Conservation (phyloP, 2,329 filamentous ascomycete genomes). For the Xylariaceae sp. region DNA sequence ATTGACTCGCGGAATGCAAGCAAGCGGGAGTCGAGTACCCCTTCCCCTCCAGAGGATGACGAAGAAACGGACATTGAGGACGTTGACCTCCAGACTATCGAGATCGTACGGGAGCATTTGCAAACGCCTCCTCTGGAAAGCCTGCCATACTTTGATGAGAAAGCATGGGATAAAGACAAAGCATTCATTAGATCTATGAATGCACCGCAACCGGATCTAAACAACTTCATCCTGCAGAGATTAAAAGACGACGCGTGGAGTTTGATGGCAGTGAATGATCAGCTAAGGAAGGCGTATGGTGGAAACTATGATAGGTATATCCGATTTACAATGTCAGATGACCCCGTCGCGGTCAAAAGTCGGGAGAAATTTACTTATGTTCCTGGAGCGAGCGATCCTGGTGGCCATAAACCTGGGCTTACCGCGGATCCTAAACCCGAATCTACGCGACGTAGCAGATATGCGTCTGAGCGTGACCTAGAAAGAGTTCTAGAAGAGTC, state of each 20-base stretch:
- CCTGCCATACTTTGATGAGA: slow-evolving; percentile 54
- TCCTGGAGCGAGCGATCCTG: slow-evolving; percentile 43
- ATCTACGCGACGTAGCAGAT: slow-evolving; percentile 57
- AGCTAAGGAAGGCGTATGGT: slow-evolving; percentile 50
- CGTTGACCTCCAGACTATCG: slow-evolving; percentile 55
- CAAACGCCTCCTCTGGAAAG: slow-evolving; percentile 61
- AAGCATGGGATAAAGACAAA: slow-evolving; percentile 56
- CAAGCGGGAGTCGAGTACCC: slow-evolving; percentile 48
- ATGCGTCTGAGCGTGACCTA: slow-evolving; percentile 74
- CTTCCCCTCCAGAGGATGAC: slow-evolving; percentile 57
- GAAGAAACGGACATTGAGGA: slow-evolving; percentile 63
- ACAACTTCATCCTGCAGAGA: slow-evolving; percentile 53
- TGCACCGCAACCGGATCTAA: slow-evolving; percentile 45
- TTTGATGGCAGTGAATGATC: slow-evolving; percentile 47
- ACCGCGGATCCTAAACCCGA: slow-evolving; percentile 62
- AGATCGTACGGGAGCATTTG: slow-evolving; percentile 57
- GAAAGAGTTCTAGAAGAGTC: slow-evolving; percentile 76
- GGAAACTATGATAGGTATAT: slow-evolving; percentile 59
- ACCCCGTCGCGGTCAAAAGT: slow-evolving; percentile 60
- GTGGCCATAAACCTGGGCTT: slow-evolving; percentile 46
- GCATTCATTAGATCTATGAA: slow-evolving; percentile 52
- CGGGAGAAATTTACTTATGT: slow-evolving; percentile 58
- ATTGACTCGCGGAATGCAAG: slow-evolving; percentile 36
- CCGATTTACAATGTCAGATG: slow-evolving; percentile 61
- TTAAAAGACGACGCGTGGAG: slow-evolving; percentile 50